Conservation (phyloP, 2,329 filamentous ascomycete species). For the Neoascochyta sp. region DNA sequence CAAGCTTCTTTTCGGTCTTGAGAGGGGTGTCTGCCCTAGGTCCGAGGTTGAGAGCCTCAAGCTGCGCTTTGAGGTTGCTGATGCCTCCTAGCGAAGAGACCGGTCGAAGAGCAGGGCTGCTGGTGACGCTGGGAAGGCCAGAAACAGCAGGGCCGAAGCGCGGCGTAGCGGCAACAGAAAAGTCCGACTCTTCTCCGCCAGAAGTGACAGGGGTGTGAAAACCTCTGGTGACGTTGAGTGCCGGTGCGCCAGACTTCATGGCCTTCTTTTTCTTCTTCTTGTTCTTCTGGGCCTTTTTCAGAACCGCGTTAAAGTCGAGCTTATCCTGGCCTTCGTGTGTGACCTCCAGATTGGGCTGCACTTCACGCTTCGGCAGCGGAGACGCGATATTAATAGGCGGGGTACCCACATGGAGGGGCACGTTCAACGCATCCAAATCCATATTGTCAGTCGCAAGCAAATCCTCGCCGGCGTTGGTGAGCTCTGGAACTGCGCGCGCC, state of each 20-base stretch:
- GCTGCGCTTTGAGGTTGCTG: constrained; percentile 73
- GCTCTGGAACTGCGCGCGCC: constrained; percentile 8
- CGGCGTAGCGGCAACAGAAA: constrained; percentile 41
- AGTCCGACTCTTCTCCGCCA: constrained; percentile 55
- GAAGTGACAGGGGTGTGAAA: constrained; percentile 52
- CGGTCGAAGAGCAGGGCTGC: constrained; percentile 50
- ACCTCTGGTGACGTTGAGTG: constrained; percentile 42
- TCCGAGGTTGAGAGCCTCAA: constrained; percentile 70
- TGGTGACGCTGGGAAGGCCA: constrained; percentile 51
- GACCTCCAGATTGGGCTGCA: constrained; percentile 17
- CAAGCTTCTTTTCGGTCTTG: constrained; percentile 33
- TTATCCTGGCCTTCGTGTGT: constrained; percentile 32
- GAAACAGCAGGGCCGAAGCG: constrained; percentile 41
- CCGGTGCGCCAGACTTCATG: constrained; percentile 28
- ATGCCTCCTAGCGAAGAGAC: constrained; percentile 63
- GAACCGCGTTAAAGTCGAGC: constrained; percentile 37
- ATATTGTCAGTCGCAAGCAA: constrained; percentile 20
- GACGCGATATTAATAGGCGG: constrained; percentile 37
- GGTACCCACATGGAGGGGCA: constrained; percentile 27
- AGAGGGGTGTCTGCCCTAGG: constrained; percentile 56
- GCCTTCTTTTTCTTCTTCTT: constrained; percentile 38
- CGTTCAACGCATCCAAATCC: constrained; percentile 21
- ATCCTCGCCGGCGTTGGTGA: constrained; percentile 12
- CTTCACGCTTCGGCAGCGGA: constrained; percentile 28
- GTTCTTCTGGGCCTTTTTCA: constrained; percentile 40